Base-by-base conservation (phyloP, 192 early-diverging fungal genomes). In the Coemansia sp. region DNA sequence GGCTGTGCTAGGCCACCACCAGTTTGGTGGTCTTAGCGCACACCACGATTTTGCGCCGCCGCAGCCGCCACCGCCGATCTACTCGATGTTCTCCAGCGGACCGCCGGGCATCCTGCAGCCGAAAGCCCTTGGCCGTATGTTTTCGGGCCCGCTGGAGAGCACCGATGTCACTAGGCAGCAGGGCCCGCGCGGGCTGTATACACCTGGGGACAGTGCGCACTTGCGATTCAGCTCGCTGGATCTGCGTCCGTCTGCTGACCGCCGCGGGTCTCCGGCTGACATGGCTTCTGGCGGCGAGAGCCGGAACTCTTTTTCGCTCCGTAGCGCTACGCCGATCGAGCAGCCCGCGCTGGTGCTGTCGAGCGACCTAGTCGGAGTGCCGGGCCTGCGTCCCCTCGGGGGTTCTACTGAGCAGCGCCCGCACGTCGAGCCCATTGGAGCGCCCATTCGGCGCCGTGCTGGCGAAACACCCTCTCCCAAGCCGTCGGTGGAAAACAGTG, bases 361-460 rank as follows among this genome's bases (percentile, higher is more conserved):
- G 14, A 46, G 55, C 26, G 70, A 66, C 5, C 42, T 73, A 20
- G 57, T 66, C 8, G 54, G 62, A 11, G 15, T 37, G 9, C n/a
- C n/a, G n/a, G n/a, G n/a, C n/a, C 62, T 54, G 30, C 57, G 48
- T 27, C 51, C 51, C 13, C 20, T 46, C n/a, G 32, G 19, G 23
- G 25, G 28, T 27, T n/a, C 45, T 9, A 23, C 28, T 34, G 25
- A 41, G 10, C 14, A 33, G 18, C 65, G 65, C 5, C 64, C 71
- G 19, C 46, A 55, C 24, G 55, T 73, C 23, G 71, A 66, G 20
- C 71, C 71, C 3, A 73, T 73, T 17, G 71, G 71, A 5, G 71
- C 71, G 4, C 71, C 71, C 7, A 36, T 38, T 24, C 48, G 59
- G 35, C 34, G 50, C 22, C 59, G 63, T 26, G 39, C 9, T 19